Conservation (phyloP, 2,329 filamentous ascomycete genomes). For the Allantophomopsis lycopodina region DNA sequence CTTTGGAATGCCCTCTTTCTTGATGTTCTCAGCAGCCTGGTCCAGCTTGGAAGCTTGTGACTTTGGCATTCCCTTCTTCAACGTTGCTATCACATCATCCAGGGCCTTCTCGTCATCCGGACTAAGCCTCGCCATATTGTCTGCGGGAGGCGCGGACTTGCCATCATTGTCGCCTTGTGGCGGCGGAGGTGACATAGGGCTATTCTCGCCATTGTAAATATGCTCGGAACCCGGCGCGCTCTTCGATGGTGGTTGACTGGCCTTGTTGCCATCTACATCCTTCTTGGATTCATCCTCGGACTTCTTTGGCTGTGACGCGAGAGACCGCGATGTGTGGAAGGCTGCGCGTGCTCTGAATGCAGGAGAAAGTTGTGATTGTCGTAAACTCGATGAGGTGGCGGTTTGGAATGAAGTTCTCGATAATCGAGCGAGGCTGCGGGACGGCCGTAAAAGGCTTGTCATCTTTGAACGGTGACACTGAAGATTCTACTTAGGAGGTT, state of each 20-base stretch:
- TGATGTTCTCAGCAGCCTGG: slow-evolving; percentile 45
- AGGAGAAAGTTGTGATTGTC: slow-evolving; percentile 22
- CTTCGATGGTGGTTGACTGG: slow-evolving; percentile 14
- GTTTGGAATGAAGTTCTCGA: slow-evolving; percentile 40
- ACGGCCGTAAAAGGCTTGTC: slow-evolving; percentile 53
- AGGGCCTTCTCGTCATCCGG: slow-evolving; percentile 42
- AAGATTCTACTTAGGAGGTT: too few relatives aligned
- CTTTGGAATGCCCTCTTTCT: slow-evolving; percentile 53
- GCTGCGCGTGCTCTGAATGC: slow-evolving; percentile 21
- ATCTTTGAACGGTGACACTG: slow-evolving; percentile 28
- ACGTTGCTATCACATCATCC: slow-evolving; percentile 36
- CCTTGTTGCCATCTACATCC: slow-evolving; percentile 17
- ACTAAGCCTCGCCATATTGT: slow-evolving; percentile 26
- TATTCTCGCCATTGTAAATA: slow-evolving; percentile 25
- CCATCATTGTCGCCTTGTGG: slow-evolving; percentile 21
- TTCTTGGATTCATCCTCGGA: slow-evolving; percentile 9
- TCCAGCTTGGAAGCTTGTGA: slow-evolving; percentile 46
- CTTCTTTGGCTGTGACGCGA: slow-evolving; percentile 9
- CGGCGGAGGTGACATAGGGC: slow-evolving; percentile 20
- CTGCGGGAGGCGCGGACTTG: slow-evolving; percentile 7
- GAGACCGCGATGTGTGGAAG: slow-evolving; percentile 9
- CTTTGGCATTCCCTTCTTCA: slow-evolving; percentile 45
- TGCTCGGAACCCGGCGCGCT: slow-evolving; percentile 27
- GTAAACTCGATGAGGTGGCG: slow-evolving; percentile 31
- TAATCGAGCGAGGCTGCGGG: slow-evolving; percentile 50